Percentiles rank a stretch among this genome's conserved stretches.
Evolutionary conservation across 1,139 yeast species (phyloP).

Genomic region (Zygosaccharomyces sapae): DNA sequence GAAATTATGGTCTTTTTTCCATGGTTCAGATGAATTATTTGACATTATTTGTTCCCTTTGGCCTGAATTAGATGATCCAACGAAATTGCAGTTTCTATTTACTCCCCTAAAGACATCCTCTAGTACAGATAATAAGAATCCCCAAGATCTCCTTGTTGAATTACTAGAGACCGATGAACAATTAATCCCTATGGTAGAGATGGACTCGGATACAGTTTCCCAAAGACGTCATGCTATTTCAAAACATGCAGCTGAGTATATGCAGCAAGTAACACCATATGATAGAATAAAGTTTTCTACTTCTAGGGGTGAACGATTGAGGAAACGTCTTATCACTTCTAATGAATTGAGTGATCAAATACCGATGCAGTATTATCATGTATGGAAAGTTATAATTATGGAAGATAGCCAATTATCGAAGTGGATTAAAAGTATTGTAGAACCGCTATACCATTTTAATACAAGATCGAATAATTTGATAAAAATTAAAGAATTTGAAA

Average conservation of each 20-base stretch:
- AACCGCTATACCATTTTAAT: constrained; percentile 28
- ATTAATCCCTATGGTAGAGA: constrained; percentile 26
- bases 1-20: constrained; percentile 9
- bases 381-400: constrained; percentile 19
- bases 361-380: constrained; percentile 18
- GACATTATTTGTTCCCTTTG: constrained; percentile 29
- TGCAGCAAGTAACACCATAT: constrained; percentile 11
- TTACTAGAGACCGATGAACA: constrained; percentile 21
- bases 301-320: constrained; percentile 20
- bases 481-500: constrained; percentile 24
- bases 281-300: constrained; percentile 5
- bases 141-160: constrained; percentile 17
- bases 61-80: constrained; percentile 34
- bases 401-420: constrained; percentile 14
- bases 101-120: constrained; percentile 1
- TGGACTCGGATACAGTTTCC: constrained; percentile 18
- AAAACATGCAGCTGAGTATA: constrained; percentile 16
- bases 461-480: constrained; percentile 13
- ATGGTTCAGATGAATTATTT: constrained; percentile 16
- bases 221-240: constrained; percentile 19
- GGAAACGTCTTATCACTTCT: constrained; percentile 26
- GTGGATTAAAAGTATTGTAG: constrained; percentile 29
- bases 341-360: constrained; percentile 21
- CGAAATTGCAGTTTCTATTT: constrained; percentile 20
- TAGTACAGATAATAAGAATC: not conserved